Percentiles rank a stretch among this genome's conserved stretches.
Conservation (phyloP, 768 basidiomycete species). For the Macrocybe gigantea region DNA sequence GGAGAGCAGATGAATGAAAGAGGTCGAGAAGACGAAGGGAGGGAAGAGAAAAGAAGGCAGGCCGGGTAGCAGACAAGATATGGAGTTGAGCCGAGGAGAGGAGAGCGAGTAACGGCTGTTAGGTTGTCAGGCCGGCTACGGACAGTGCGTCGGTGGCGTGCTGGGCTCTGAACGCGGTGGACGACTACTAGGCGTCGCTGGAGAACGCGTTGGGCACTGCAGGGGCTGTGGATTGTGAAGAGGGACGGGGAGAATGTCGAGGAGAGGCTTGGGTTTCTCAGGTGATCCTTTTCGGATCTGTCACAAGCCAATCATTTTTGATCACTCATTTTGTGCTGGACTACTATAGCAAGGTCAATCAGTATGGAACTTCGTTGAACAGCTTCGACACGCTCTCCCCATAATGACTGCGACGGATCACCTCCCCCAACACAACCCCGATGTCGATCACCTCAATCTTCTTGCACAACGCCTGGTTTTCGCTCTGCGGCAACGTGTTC, state of each 20-base stretch:
- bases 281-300: conserved; percentile 19
- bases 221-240: conserved; percentile 7
- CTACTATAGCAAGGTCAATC: conserved; percentile 3
- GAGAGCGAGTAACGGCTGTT: background rate
- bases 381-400: conserved; percentile 91
- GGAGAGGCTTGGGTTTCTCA: conserved; percentile 9
- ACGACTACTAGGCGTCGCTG: conserved; percentile 6
- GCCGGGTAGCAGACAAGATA: conserved; percentile 1
- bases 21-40: background rate
- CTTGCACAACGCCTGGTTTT: conserved; percentile 61
- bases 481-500: conserved; percentile 91
- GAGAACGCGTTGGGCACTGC: conserved; percentile 9
- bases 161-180: background rate
- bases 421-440: conserved; percentile 91
- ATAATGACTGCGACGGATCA: conserved; percentile 92
- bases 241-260: conserved; percentile 1
- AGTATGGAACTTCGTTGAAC: conserved; percentile 88
- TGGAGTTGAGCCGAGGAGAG: conserved; percentile 3
- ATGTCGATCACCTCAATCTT: conserved; percentile 95
- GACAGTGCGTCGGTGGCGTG: background rate
- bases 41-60: conserved; percentile 2
- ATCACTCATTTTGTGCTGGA: conserved; percentile 9
- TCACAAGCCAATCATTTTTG: conserved; percentile 13
- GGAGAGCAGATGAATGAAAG: conserved; percentile 16
- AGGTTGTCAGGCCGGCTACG: background rate